Percentiles rank a stretch among this genome's conserved stretches.
Conservation (phyloP, 2,329 filamentous ascomycete species). For the Botrytis cinerea region DNA sequence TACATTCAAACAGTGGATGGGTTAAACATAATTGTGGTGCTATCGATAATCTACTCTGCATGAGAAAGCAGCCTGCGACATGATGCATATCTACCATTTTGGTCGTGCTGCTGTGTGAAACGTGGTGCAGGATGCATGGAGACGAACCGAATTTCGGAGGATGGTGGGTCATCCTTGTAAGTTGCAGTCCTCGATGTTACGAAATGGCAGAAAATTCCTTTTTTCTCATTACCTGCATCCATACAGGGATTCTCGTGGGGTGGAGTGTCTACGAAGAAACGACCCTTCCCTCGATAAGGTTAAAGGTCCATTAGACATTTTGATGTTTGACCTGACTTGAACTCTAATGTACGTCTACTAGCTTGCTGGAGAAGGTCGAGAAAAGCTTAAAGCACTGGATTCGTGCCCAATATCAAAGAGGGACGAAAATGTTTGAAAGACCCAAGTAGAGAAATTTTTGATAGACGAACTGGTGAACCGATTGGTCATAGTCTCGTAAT, state of each 20-base stretch:
- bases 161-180: slow-evolving; percentile 24
- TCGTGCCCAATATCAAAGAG: slow-evolving; percentile 7
- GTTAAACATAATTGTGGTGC: neutral
- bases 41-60: neutral
- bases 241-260: slow-evolving; percentile 10
- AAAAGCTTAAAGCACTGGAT: neutral
- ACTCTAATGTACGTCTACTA: neutral
- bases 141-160: slow-evolving; percentile 5
- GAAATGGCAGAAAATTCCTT: neutral
- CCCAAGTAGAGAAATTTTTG: neutral
- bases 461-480: neutral
- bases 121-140: slow-evolving; percentile 8
- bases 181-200: slow-evolving; percentile 1
- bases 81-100: slow-evolving; percentile 1
- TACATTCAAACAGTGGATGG: neutral
- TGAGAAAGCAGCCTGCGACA: neutral
- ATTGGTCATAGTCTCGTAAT: neutral
- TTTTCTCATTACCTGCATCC: neutral
- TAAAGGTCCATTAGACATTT: neutral
- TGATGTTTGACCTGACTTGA: neutral
- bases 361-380: neutral
- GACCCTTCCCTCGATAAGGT: neutral
- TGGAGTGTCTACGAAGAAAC: neutral
- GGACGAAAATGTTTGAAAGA: neutral
- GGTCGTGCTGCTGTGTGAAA: slow-evolving; percentile 5